These are phyloP conservation scores for Naganishia albida DNA, from an alignment of 1,284 basidiomycete genomes.

Conservation along the genomic window DNA sequence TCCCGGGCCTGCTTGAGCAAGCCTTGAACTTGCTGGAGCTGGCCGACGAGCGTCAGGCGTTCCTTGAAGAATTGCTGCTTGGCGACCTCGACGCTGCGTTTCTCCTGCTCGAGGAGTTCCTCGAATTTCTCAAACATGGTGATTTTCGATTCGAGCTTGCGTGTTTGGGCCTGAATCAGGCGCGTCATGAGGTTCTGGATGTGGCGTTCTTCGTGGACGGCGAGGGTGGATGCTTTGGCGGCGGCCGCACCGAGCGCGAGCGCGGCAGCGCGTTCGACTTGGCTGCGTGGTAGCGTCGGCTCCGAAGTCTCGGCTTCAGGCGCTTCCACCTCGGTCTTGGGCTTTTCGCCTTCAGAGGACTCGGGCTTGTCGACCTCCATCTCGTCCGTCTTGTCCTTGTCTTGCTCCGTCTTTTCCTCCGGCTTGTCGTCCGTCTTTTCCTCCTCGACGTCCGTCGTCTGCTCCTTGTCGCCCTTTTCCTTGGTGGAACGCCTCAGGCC, in stretches of 20 bases:
- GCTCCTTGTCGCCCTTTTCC: conserved; percentile 38
- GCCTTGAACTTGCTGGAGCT: conserved; percentile 47
- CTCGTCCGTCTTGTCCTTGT: conserved; percentile 45
- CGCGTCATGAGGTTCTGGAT: conserved; percentile 78
- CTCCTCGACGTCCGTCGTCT: conserved; percentile 38
- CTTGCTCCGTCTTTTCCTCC: conserved; percentile 14
- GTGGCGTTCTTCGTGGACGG: conserved; percentile 79
- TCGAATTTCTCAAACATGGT: conserved; percentile 88
- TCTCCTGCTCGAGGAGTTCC: conserved; percentile 81
- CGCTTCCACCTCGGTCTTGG: conserved; percentile 47
- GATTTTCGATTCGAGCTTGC: conserved; percentile 92
- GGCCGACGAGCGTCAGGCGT: conserved; percentile 43
- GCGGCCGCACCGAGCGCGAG: conserved; percentile 87
- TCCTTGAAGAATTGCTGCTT: conserved; percentile 52
- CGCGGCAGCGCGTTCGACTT: conserved; percentile 74
- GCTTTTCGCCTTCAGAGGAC: conserved; percentile 49
- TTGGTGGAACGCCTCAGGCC: conserved; percentile 61
- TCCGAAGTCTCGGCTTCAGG: conserved; percentile 40
- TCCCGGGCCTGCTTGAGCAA: conserved; percentile 44
- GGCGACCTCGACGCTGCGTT: conserved; percentile 51
- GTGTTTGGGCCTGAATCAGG: conserved; percentile 86
- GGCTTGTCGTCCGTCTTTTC: conserved; percentile 35
- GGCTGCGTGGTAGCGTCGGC: conserved; percentile 56
- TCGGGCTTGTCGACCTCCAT: conserved; percentile 38
- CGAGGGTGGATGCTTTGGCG: conserved; percentile 78